Evolutionary conservation across 2,329 filamentous ascomycete species (phyloP), one percentile per base, ranked within the genome.

Genomic region (Penicillium sp.): DNA sequence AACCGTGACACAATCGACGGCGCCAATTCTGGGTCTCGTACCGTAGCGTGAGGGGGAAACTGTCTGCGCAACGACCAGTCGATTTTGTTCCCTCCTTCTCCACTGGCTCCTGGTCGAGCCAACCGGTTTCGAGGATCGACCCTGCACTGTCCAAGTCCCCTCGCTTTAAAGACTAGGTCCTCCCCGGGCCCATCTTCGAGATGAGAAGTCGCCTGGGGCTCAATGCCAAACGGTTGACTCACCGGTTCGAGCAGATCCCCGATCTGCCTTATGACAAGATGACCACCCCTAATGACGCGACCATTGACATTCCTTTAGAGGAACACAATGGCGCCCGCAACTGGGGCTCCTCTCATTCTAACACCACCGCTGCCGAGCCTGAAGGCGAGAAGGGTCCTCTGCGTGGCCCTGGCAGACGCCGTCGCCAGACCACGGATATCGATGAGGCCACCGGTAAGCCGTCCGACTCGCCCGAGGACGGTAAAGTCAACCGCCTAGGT

Each of bases 301-400:
- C 78, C 22, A 79, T 79, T 57, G 76, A 83, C 55, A 85, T 85
- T 42, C 81, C 81, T 6, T 70, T 85, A 52, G 74, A 79, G 55
- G 74, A 72, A 39, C 71, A 73, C 49, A 71, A 70, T 10, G 72
- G 71, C 31, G 69, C 67, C 34, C 70, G 74, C 37, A 73, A 70
- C 52, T 59, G 56, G 45, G 55, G 55, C n/a, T 54, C 55, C 14
- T 54, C 55, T 6, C 66, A 68, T 35, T 58, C 60, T 1, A 57
- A 59, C 20, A 51, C 53, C 59, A 58, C 59, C 56, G 56, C 14
- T 6, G 42, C 39, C 1, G 37, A 34, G 4, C 22, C n/a, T 6
- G 37, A 47, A 36, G 65, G 56, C 35, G 68, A 72, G 45, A 69
- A 68, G 48, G 51, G 57, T 7, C 55, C 51, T 1, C 31, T 64